Conservation (phyloP, 129 eudicot species). For the Flaveria sonorensis region DNA sequence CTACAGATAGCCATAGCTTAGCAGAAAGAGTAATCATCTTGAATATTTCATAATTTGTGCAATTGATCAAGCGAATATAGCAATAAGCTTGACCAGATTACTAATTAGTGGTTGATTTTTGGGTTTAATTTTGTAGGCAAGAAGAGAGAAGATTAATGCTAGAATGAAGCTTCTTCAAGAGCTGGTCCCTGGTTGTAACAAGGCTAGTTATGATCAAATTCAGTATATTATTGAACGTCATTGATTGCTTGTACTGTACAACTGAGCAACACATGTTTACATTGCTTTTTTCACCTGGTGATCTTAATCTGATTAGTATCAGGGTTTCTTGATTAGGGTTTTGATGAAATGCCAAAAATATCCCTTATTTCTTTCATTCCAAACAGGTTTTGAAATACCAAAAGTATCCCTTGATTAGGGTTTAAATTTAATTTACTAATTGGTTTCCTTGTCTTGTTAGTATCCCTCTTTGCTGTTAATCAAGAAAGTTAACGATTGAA, state of each 20-base stretch:
- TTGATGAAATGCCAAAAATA: no score
- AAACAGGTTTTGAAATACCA: no score
- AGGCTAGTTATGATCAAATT: constrained; percentile 48
- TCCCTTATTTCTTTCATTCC: no score
- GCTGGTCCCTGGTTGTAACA: constrained; percentile 98
- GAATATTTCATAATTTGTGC: constrained; percentile 13
- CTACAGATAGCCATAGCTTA: constrained; percentile 97
- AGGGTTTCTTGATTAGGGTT: not conserved
- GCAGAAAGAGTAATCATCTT: constrained; percentile 78
- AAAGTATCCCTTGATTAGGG: not conserved
- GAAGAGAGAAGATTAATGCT: constrained; percentile 98
- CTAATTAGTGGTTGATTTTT: constrained; percentile 7
- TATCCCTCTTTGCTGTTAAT: not conserved
- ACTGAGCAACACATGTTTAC: constrained; percentile 16
- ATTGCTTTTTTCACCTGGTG: not conserved
- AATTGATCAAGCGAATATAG: constrained; percentile 7
- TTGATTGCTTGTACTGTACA: constrained; percentile 22
- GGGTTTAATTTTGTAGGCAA: constrained; percentile 51
- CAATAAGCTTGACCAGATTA: not conserved
- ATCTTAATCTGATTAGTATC: not conserved
- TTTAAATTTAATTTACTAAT: not conserved
- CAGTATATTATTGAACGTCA: not conserved
- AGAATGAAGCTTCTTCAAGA: constrained; percentile 96
- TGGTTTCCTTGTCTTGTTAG: not conserved
- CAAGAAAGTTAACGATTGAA: not conserved